phyloP scores from a whole-genome alignment of 208 protist species.

The Histomonas meleagridis region DNA sequence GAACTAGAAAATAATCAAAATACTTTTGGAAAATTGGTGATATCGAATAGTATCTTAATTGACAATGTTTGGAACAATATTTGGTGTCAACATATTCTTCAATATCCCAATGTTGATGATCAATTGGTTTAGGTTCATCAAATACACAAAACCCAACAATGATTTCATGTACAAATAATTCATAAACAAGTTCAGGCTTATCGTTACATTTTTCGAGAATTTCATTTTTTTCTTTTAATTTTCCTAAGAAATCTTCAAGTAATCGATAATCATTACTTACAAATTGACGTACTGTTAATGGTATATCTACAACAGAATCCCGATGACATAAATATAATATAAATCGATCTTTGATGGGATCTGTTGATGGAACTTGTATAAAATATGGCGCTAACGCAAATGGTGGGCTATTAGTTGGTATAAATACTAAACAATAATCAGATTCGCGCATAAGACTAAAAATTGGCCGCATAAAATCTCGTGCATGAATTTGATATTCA shows the following conservation, averaged over 20 bases:
- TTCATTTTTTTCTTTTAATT: neutral
- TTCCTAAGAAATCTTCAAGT: conserved; percentile 11
- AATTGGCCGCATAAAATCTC: conserved; percentile 26
- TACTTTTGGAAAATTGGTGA: neutral
- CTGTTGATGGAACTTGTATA: neutral
- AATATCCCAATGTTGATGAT: conserved; percentile 29
- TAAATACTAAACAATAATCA: neutral
- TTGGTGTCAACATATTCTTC: neutral
- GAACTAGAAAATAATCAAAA: neutral
- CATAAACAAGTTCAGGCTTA: neutral
- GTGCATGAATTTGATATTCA: conserved; percentile 9
- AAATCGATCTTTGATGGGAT: neutral
- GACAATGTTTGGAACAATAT: neutral
- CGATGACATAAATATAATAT: neutral
- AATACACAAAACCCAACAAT: neutral
- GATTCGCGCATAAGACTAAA: neutral
- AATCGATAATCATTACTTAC: neutral
- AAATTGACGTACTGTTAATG: conserved; percentile 18
- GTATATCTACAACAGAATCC: neutral
- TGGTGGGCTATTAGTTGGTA: conserved; percentile 14
- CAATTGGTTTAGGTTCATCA: neutral
- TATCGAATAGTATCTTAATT: neutral
- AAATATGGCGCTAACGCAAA: neutral
- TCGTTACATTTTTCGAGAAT: neutral
- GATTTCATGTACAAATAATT: neutral